Evolutionary conservation across 345 rosid genomes (phyloP), one percentile per base, ranked within the genome.

Genomic region (Turritis glabra): DNA sequence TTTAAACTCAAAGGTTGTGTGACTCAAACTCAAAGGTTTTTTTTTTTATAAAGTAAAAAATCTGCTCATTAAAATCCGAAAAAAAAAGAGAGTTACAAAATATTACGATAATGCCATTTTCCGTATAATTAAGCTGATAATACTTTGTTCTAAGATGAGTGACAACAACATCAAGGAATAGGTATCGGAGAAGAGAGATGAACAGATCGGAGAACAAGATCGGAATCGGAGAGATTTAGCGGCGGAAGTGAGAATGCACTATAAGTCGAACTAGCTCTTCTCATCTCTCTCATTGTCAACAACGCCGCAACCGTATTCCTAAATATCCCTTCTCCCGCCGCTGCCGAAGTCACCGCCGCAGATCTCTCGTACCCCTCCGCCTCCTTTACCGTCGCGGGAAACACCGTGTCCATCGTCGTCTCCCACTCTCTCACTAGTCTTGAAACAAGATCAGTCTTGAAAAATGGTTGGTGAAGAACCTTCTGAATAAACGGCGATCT

Each of bases 241-340:
- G 98, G 98, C 55, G 98, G 96, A 63, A 91, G 81, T 17, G 98
- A 93, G 73, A 83, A 87, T 10, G 77, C 83, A 21, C 85, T 58
- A 47, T 82, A 79, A 43, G 97, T 91, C 3, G 98, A 93, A 72
- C 97, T 93, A 6, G 88, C 87, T 52, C 86, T 85, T 78, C 97
- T 84, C 65, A 89, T 91, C 64, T 93, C 96, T 61, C 82, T 84
- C 96, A 91, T 89, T 2, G 82, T 88, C 85, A 84, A 29, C 50
- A 91, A 69, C 5, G 96, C 97, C 6, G 86, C 94, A 1, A 93
- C 85, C 0, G 97, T 86, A 32, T 78, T 93, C 80, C 93, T 81
- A 44, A 91, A 89, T 53, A 91, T 85, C 7, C 91, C 94, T 55
- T 86, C 88, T 55, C 82, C 90, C 0, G 68, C 84, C 12, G 79